Evolutionary conservation across 1,284 basidiomycete species (phyloP).

Genomic region (Paramarasmius palmivorus): DNA sequence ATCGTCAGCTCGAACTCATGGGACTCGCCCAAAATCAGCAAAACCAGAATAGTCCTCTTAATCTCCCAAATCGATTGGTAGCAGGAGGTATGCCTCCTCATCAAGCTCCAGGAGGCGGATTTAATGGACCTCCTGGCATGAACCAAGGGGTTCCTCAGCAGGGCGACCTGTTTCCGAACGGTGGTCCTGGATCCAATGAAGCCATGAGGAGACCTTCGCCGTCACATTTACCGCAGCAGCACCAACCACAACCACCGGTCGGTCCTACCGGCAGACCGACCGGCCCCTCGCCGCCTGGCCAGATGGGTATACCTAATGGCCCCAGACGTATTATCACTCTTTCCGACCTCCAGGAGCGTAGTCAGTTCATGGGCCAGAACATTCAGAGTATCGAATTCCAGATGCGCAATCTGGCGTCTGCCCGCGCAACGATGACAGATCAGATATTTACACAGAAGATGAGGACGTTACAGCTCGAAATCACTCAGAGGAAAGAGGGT

Average conservation of each 20-base stretch:
- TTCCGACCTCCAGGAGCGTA: not conserved
- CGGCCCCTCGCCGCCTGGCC: slow-evolving; percentile 10
- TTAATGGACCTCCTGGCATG: slow-evolving; percentile 12
- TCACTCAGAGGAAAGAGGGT: not conserved
- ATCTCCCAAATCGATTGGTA: slow-evolving; percentile 37
- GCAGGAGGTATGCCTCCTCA: slow-evolving; percentile 24
- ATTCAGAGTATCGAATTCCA: not conserved
- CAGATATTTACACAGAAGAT: not conserved
- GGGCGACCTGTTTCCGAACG: slow-evolving; percentile 17
- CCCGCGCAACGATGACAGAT: not conserved
- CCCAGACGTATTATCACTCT: not conserved
- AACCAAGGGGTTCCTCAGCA: slow-evolving; percentile 6
- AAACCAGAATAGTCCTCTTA: slow-evolving; percentile 39
- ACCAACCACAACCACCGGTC: not conserved
- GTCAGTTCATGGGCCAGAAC: not conserved
- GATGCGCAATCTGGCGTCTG: not conserved
- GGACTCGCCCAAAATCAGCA: slow-evolving; percentile 47
- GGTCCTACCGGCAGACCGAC: not conserved
- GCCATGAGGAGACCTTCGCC: slow-evolving; percentile 51
- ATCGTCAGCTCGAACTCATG: slow-evolving; percentile 52
- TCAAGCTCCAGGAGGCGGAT: slow-evolving; percentile 15
- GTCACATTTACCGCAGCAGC: slow-evolving; percentile 30
- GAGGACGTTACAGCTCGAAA: not conserved
- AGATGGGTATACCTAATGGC: not conserved
- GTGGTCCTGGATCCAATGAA: slow-evolving; percentile 37